Conservation (phyloP, 306 rosid species). For the Crotalaria pallida region DNA sequence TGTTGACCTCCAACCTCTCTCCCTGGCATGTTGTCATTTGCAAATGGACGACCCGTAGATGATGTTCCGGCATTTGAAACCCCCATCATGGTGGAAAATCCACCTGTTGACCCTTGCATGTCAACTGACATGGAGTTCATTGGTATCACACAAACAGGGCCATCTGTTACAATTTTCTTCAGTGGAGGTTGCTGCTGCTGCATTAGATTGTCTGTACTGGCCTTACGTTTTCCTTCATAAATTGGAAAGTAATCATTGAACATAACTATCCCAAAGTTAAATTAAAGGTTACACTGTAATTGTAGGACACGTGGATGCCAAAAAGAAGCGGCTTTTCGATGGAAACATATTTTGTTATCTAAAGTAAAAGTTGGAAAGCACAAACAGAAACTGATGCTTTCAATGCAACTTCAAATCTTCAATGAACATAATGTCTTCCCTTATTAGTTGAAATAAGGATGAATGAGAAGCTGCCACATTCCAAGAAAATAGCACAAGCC, state of each 20-base stretch:
- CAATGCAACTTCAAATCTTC: background rate
- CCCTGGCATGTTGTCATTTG: slow-evolving; percentile 36
- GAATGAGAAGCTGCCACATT: too few species aligned
- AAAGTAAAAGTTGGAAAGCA: background rate
- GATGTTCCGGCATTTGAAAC: slow-evolving; percentile 27
- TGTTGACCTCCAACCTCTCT: slow-evolving; percentile 45
- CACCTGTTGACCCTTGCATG: slow-evolving; percentile 54
- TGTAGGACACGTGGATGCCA: background rate
- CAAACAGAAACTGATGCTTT: slow-evolving; percentile 15
- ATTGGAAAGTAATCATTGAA: background rate
- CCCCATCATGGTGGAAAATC: slow-evolving; percentile 45
- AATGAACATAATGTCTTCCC: background rate
- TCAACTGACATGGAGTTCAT: slow-evolving; percentile 80
- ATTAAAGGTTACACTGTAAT: background rate
- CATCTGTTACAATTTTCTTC: slow-evolving; percentile 63
- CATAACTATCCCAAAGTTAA: background rate
- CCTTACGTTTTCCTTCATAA: slow-evolving; percentile 70
- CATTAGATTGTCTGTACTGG: slow-evolving; percentile 58
- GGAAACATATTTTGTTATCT: background rate
- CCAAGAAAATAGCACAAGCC: background rate
- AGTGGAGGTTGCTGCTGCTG: slow-evolving; percentile 74
- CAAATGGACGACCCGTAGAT: slow-evolving; percentile 38
- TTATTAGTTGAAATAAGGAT: too few species aligned
- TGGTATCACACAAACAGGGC: slow-evolving; percentile 46
- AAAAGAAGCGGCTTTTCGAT: background rate